Base-by-base conservation (phyloP, 1,139 yeast genomes). In the Pichia sp. region DNA sequence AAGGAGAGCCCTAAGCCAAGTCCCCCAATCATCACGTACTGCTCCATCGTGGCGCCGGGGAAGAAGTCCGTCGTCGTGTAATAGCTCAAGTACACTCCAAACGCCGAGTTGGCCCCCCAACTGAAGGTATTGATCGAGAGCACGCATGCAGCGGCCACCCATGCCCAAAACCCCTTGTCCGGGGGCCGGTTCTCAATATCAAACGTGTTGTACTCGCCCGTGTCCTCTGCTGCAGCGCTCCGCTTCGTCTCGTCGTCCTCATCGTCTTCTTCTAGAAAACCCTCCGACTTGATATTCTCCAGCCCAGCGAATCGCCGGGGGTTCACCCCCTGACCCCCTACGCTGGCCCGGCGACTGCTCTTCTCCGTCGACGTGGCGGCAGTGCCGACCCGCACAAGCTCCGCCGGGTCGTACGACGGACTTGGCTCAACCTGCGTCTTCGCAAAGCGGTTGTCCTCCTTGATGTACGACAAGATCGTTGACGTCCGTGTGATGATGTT, bases 101-200 rank as follows among this genome's bases (percentile, higher is more conserved):
- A 87, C 0, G 82, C 79, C 5, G 88, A 80, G 63, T 84, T 85
- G 48, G 84, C 75, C 26, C 95, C 95, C 95, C 95, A 87, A 1
- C 90, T 80, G 47, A 66, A 66, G 13, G 63, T 57, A 54, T 78
- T 77, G 48, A 82, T 74, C 32, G 78, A 63, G 67, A 80, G 73
- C 0, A 80, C 80, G 60, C 86, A 79, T 1, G 78, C 54, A 0
- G 84, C 81, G 53, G 84, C 76, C 6, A 84, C 79, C 90, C 93
- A 87, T 1, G 89, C 90, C 67, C 67, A 64, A 59, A 79, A 79
- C 1, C 88, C 88, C 29, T 82, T 81, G 69, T 86, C 93, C 1
- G 85, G 83, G 1, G 85, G 86, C 43, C 74, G 71, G 47, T 72
- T 75, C 2, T 64, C 48, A 34, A 70, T 60, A 56, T 72, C 75